Percentiles rank a stretch among this genome's conserved stretches.
Conservation (phyloP, 306 rosid genomes). For the Pyrus betulifolia region DNA sequence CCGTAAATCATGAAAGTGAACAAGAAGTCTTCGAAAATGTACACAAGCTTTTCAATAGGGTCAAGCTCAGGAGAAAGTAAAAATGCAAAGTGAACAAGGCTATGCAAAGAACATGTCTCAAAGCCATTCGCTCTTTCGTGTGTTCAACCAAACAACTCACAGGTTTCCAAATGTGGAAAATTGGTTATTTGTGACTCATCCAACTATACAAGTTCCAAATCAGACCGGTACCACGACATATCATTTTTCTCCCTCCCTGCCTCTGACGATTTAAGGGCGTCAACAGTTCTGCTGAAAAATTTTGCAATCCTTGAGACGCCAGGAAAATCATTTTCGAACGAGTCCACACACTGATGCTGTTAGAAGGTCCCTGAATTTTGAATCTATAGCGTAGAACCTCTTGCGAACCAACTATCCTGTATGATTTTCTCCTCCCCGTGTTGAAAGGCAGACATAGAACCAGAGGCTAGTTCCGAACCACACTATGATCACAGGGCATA, state of each 20-base stretch:
- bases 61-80: background rate
- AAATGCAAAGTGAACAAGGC: background rate
- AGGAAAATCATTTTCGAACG: constrained; percentile 7
- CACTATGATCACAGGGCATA: constrained; percentile 49
- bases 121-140: background rate
- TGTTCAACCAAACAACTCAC: background rate
- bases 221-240: background rate
- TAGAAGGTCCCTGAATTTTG: background rate
- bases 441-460: background rate
- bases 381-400: constrained; percentile 11
- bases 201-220: background rate
- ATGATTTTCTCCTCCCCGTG: constrained; percentile 7
- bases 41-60: background rate
- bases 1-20: background rate
- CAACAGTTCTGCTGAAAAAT: constrained; percentile 10
- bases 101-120: background rate
- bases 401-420: background rate
- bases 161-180: background rate
- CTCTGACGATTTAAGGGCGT: constrained; percentile 11
- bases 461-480: constrained; percentile 8
- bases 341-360: constrained; percentile 9
- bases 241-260: constrained; percentile 1
- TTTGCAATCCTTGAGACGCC: constrained; percentile 6
- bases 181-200: background rate
- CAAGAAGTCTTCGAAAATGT: background rate